Conservation (phyloP, 2,329 filamentous ascomycete genomes). For the Aphanocladium album region DNA sequence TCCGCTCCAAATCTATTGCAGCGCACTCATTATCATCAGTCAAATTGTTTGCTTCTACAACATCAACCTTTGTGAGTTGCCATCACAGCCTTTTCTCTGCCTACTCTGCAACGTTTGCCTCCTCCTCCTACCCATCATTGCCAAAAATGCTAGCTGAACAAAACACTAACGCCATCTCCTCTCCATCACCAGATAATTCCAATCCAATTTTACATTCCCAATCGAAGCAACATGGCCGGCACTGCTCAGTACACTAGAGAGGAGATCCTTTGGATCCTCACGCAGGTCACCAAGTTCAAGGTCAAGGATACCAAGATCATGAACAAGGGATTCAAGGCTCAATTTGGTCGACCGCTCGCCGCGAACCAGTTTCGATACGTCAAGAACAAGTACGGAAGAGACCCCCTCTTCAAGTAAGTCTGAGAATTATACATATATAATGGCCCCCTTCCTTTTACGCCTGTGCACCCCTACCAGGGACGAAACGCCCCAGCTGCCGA, state of each 20-base stretch:
- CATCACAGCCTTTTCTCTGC: not conserved
- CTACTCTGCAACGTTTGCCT: not conserved
- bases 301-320: constrained; percentile 22
- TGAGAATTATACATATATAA: not conserved
- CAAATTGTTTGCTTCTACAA: not conserved
- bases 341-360: not conserved
- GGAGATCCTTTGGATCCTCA: constrained; percentile 33
- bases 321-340: not conserved
- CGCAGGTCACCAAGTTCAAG: constrained; percentile 20
- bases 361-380: not conserved
- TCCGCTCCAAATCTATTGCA: not conserved
- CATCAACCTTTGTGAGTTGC: not conserved
- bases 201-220: not conserved
- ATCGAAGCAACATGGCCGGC: constrained; percentile 27
- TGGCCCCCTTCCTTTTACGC: not conserved
- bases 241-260: constrained; percentile 28
- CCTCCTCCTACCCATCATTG: not conserved
- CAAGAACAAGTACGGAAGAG: not conserved
- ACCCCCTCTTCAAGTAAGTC: not conserved
- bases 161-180: not conserved
- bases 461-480: not conserved
- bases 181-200: not conserved
- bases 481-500: not conserved
- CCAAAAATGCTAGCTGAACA: not conserved
- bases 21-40: too few species aligned